phyloP scores from a whole-genome alignment of 163 green algal genomes.

The Scenedesmus sp. region DNA sequence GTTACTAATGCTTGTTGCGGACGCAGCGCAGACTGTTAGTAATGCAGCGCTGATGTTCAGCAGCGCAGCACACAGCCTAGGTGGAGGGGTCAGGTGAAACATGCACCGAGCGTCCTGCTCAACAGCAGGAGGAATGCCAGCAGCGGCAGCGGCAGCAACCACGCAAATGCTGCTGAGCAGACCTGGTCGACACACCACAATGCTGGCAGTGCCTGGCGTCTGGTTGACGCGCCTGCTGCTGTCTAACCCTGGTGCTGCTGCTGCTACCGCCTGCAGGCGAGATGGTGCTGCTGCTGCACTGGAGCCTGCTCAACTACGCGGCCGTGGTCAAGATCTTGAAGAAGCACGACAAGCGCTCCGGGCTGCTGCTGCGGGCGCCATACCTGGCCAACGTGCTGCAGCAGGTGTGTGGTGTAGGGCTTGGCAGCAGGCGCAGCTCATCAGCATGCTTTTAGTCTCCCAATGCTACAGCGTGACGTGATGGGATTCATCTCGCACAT shows the following conservation, averaged over 20 bases:
- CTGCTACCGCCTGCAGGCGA: conserved; percentile 69
- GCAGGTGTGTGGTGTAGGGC: conserved; percentile 59
- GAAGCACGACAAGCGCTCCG: conserved; percentile 91
- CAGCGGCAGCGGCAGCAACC: not conserved
- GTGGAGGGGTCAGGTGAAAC: too few relatives aligned
- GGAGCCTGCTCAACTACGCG: conserved; percentile 88
- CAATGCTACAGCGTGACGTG: not conserved
- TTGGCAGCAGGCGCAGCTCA: not conserved
- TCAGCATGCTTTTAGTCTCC: not conserved
- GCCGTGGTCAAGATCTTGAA: conserved; percentile 93
- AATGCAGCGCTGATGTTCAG: too few relatives aligned
- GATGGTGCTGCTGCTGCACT: conserved; percentile 91
- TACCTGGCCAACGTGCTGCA: conserved; percentile 87
- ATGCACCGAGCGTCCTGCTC: not conserved
- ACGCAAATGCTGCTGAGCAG: too few relatives aligned
- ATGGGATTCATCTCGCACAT: not conserved
- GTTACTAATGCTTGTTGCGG: not conserved
- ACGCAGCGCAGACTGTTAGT: too few relatives aligned
- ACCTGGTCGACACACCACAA: too few relatives aligned
- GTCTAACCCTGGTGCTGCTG: not conserved
- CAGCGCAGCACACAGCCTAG: not conserved
- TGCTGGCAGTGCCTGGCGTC: not conserved
- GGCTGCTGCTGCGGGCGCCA: conserved; percentile 81
- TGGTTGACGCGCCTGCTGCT: not conserved
- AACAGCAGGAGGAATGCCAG: not conserved